Base-by-base conservation (phyloP, 768 basidiomycete genomes). In the Austroboletus eburneus region DNA sequence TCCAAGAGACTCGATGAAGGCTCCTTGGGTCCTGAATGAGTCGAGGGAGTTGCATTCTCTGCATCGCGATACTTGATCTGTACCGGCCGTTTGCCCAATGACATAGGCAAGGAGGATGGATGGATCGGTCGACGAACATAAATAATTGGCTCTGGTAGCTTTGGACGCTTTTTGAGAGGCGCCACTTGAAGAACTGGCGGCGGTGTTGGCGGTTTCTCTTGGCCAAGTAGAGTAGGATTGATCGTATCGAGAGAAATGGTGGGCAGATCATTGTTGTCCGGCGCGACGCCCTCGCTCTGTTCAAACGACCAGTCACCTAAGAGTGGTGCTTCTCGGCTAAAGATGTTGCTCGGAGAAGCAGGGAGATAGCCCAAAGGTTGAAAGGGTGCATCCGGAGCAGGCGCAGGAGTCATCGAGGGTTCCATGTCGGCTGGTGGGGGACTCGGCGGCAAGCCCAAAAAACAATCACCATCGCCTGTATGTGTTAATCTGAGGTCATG, bases 1-100 rank as follows among this genome's bases (percentile, higher is more conserved):
- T 35, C 38, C 20, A 23, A 44, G 16, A 1, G 9, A 17, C 39
- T 46, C 14, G 46, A 51, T 13, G 45, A 35, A 10, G 13, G 5
- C 3, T 37, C 45, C 2, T 41, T 24, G 10, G 43, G 25, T 17
- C 4, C 25, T 22, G 34, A 27, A 34, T n/a, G 43, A 24, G 44
- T 41, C 13, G 45, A 49, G 21, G 49, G 32, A 1, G 41, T 25
- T 10, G 43, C 3, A 5, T 20, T 41, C 5, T 24, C 55, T 3
- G 49, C 41, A 23, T 57, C 55, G 4, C 64, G 65, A 18, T 63
- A 65, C 33, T 67, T 65, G 43, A 65, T 65, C 39, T 56, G 64
- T 14, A 65, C 63, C 1, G 58, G 14, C 16, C 60, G 55, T 40
- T 59, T 63, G 27, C 58, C 54, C 1, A 56, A 41, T 12, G 50